phyloP scores from a whole-genome alignment of 805 yeast genomes.

The Kockiozyma suomiensis region DNA sequence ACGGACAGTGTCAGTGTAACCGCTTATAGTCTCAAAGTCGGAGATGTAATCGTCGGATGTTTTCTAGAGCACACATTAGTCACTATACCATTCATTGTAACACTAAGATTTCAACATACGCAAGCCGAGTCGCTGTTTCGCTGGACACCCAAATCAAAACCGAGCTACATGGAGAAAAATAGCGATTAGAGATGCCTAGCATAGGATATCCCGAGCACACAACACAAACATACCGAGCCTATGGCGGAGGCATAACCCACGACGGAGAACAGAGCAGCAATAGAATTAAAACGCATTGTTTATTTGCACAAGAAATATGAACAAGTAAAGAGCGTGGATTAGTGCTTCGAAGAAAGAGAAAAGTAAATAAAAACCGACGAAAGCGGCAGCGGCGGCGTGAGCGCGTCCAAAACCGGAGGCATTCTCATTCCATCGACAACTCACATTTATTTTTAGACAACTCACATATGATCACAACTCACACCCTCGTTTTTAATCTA shows the following conservation, averaged over 20 bases:
- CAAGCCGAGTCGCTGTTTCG: conserved; percentile 47
- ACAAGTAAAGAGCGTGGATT: background rate
- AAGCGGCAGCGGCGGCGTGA: conserved; percentile 11
- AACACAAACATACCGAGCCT: conserved; percentile 46
- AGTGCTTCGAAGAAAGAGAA: background rate
- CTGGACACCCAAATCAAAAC: conserved; percentile 85
- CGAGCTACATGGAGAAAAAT: conserved; percentile 50
- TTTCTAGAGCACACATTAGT: conserved; percentile 7
- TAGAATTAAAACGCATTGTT: conserved; percentile 44
- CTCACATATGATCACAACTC: background rate
- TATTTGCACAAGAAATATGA: background rate
- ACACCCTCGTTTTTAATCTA: background rate
- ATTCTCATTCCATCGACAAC: conserved; percentile 4
- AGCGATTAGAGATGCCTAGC: conserved; percentile 2
- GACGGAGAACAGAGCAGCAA: conserved; percentile 48
- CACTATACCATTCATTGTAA: background rate
- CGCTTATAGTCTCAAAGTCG: conserved; percentile 64
- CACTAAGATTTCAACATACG: conserved; percentile 18
- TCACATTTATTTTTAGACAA: conserved; percentile 9
- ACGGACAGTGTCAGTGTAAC: conserved; percentile 68
- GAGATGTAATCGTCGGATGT: conserved; percentile 62
- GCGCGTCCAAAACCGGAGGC: conserved; percentile 8
- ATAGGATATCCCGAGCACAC: background rate
- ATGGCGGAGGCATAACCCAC: conserved; percentile 57
- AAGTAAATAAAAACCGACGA: background rate